Base-by-base conservation (phyloP, 768 basidiomycete genomes). In the Cystobasidium onofrii region DNA sequence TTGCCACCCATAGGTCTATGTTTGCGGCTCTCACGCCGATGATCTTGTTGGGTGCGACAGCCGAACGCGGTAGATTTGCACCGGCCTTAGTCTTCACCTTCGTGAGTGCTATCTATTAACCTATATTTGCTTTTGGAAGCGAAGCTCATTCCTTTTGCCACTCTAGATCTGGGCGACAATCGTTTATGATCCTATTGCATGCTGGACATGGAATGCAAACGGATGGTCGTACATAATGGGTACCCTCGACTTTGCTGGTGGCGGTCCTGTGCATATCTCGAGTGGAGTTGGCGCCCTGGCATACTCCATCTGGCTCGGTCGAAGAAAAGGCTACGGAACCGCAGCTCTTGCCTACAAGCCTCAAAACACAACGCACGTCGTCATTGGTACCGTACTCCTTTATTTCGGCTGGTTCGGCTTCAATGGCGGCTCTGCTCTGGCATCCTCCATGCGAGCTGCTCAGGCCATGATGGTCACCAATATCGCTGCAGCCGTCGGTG, bases 381-480 rank as follows among this genome's bases (percentile, higher is more conserved):
- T 95, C 39, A 83, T 96, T 18, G 94, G 94, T 13, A 96, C 94
- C 0, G 87, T 89, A 0, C 85, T 95, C 80, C 89, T 96, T 64
- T 96, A 93, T 92, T 80, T 82, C 71, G 82, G 82, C 27, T 50
- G 55, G 13, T 62, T 73, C 64, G 78, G 90, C 0, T 93, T 92
- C 85, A 92, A 92, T 80, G 93, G 92, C 7, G 94, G 94, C 29
- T 88, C 87, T n/a, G 92, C 92, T 17, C 85, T 96, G 75, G 85
- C 88, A 29, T 92, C 93, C 44, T 95, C 92, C 81, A 83, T 94
- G 74, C 87, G 91, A 76, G 94, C 92, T 7, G 86, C 88, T 15
- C 85, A 90, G 80, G 92, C 95, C 1, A 91, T 91, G 82, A 89
- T 94, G 76, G 89, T 92, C 76, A 98, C 95, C 73, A 98, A 97